phyloP scores from a whole-genome alignment of 805 yeast genomes.

The Yamadazyma akitaensis region DNA sequence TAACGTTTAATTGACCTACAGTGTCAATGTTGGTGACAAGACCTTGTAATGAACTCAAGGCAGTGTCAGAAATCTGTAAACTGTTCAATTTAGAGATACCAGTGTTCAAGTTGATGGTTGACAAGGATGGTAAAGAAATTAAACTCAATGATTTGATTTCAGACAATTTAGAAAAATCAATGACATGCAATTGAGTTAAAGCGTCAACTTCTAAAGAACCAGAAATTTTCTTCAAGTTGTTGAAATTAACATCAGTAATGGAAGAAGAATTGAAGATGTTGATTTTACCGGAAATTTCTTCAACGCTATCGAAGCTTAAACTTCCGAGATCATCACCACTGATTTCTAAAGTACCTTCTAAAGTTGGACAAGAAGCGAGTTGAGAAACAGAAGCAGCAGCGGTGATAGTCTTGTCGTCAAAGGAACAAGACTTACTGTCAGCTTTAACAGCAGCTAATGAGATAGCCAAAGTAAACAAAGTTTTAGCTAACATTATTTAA shows the following conservation, averaged over 20 bases:
- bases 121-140: conserved; percentile 41
- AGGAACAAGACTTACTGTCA: conserved; percentile 29
- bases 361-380: conserved; percentile 39
- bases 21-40: conserved; percentile 28
- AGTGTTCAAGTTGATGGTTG: conserved; percentile 32
- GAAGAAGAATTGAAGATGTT: conserved; percentile 39
- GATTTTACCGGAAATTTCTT: conserved; percentile 29
- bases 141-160: conserved; percentile 30
- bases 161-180: conserved; percentile 33
- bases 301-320: conserved; percentile 28
- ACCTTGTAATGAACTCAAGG: conserved; percentile 34
- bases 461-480: conserved; percentile 9
- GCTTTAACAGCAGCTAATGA: conserved; percentile 3
- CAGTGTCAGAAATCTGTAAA: conserved; percentile 41
- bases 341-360: conserved; percentile 38
- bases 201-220: conserved; percentile 37
- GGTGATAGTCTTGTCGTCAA: conserved; percentile 34
- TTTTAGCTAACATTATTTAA: conserved; percentile 10
- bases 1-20: conserved; percentile 34
- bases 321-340: conserved; percentile 30
- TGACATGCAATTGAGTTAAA: conserved; percentile 36
- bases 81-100: conserved; percentile 33
- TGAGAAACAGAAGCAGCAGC: conserved; percentile 34
- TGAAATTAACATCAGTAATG: conserved; percentile 29
- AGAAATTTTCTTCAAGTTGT: conserved; percentile 26